Evolutionary conservation across 495 filamentous ascomycete species (phyloP), one percentile per base, ranked within the genome.

Genomic region (Aspergillus cavernicola): DNA sequence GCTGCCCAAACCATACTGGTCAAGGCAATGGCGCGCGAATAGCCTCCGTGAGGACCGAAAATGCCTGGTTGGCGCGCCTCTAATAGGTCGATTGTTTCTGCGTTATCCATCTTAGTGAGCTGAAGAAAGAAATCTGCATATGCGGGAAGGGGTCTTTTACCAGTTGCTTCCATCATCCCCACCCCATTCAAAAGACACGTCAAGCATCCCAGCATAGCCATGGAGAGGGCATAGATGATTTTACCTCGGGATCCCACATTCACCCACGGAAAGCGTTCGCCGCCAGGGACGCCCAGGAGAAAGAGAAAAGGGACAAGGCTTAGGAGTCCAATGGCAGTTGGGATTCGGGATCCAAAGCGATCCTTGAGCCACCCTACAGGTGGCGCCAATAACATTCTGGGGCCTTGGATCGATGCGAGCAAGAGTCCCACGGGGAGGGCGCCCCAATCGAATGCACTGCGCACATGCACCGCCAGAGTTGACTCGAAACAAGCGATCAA

Each of bases 1-100:
- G 50, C 39, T 12, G 65, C 69, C 52, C 63, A 74, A 19, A 60
- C 66, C 50, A 76, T 62, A 26, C 62, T 66, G 23, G 66, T 64
- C 15, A 75, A 36, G 1, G 71, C 60, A 35, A 69, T 56, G 12
- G 67, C 72, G 26, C 69, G 66, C 7, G 73, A 72, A 22, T 70
- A 70, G 1, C 69, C 70, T 3, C 68, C 70, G 22, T 67, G 56
- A 1, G 55, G 56, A 7, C 72, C 70, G 19, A 71, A 71, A 23
- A 68, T 60, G 0, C 68, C 67, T 0, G 66, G 70, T 8, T 66
- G 15, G 2, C 56, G 32, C 0, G 29, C 41, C 28, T 66, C 56
- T 0, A 65, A n/a, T 4, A 64, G 58, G 19, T 72, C 62, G 11
- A 75, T 22, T 22, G 20, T 23, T 15, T 39, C 46, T 22, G 12